Evolutionary conservation across 768 basidiomycete species (phyloP), one percentile per base, ranked within the genome.

Genomic region (Gloeostereum incarnatum): DNA sequence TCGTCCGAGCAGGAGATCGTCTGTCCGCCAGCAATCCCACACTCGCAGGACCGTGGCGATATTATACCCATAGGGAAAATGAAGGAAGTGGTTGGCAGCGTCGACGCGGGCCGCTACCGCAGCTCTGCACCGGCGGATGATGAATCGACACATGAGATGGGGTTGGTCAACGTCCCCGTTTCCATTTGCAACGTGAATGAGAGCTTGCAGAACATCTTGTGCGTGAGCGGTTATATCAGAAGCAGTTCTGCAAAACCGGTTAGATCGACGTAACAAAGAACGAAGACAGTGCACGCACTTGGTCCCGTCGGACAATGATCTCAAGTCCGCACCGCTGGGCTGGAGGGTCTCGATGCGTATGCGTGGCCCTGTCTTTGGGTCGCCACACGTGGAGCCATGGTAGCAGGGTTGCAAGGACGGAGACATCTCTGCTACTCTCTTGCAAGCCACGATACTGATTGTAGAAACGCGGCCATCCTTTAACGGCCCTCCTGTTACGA

Each of bases 201-300:
- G 33, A 34, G 33, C 33, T 7, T 34, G 13, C 13, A 34, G 19
- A 34, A 34, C 33, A 20, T 34, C 33, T 14, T 19, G 14, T 34
- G 33, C 8, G 7, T 34, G 33, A 19, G n/a, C 9, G 26, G 26
- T 8, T 29, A 29, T 8, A 14, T 14, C 14, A 14, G 26, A 29
- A 14, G 26, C 8, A 29, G 26, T 29, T 29, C 26, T 29, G 26
- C 8, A 4, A 20, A 34, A 20, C 21, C 33, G 7, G 13, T n/a
- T 34, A 14, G 14, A 19, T 14, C 3, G 16, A 20, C 33, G 26
- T 8, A 29, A 17, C 4, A 20, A 34, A 34, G 14, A 29, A 17
- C 4, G 33, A 34, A 34, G 21, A 17, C 13, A 20, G 14, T 17
- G 7, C 11, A 34, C 33, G 19, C 21, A 34, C 33, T 9, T n/a